These are phyloP conservation scores for Vitellaria paradoxa DNA, from an alignment of 179 eudicot genomes.

Conservation along the genomic window DNA sequence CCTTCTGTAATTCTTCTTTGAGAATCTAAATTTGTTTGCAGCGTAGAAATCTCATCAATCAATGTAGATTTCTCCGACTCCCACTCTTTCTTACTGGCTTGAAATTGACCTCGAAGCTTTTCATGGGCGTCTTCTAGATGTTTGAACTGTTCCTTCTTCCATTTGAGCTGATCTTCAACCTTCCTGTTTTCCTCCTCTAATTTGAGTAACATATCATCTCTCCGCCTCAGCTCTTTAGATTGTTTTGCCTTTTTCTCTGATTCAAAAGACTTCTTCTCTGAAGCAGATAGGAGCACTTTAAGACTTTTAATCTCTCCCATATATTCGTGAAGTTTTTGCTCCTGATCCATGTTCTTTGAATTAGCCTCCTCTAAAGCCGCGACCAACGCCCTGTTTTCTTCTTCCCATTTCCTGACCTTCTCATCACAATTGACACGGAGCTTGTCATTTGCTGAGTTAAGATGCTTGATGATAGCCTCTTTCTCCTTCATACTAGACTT, in stretches of 20 bases:
- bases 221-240: slow-evolving; percentile 36
- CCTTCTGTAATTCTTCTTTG: slow-evolving; percentile 36
- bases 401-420: slow-evolving; percentile 57
- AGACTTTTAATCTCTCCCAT: slow-evolving; percentile 49
- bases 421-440: slow-evolving; percentile 51
- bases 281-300: slow-evolving; percentile 38
- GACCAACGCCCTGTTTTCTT: slow-evolving; percentile 54
- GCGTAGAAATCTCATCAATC: slow-evolving; percentile 54
- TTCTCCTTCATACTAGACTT: slow-evolving; percentile 48
- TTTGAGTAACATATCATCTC: slow-evolving; percentile 41
- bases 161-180: slow-evolving; percentile 72
- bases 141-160: slow-evolving; percentile 82
- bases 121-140: slow-evolving; percentile 81
- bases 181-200: slow-evolving; percentile 54
- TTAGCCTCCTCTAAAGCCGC: slow-evolving; percentile 63
- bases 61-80: slow-evolving; percentile 56
- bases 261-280: slow-evolving; percentile 48
- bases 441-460: slow-evolving; percentile 52
- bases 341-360: slow-evolving; percentile 38
- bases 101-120: slow-evolving; percentile 49
- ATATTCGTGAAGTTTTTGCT: slow-evolving; percentile 43
- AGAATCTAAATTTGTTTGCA: slow-evolving; percentile 50
- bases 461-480: slow-evolving; percentile 48
- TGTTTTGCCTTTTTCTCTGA: slow-evolving; percentile 31
- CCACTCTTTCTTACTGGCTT: slow-evolving; percentile 53